Evolutionary conservation across 2,329 filamentous ascomycete species (phyloP).

Genomic region (Hysterium pulicare): DNA sequence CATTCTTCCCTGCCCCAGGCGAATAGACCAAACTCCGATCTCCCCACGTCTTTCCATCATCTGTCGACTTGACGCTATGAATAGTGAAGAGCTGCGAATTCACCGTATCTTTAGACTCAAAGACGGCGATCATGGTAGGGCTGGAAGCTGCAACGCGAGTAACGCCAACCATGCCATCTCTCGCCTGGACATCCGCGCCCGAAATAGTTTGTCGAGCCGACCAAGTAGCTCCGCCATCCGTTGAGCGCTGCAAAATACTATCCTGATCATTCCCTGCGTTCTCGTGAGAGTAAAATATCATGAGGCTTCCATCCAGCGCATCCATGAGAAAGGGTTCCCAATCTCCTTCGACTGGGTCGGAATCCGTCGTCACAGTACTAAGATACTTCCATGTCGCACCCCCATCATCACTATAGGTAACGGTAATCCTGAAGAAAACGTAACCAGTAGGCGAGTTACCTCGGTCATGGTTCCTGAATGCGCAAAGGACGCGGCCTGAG

Average conservation of each 20-base stretch:
- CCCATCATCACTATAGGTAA: conserved; percentile 43
- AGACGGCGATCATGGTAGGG: conserved; percentile 39
- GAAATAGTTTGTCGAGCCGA: conserved; percentile 32
- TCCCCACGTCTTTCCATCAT: conserved; percentile 45
- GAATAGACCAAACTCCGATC: conserved; percentile 38
- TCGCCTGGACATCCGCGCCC: conserved; percentile 29
- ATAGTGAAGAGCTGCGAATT: conserved; percentile 33
- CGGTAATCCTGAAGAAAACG: conserved; percentile 40
- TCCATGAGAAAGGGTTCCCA: conserved; percentile 49
- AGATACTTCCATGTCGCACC: conserved; percentile 39
- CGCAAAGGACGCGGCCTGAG: conserved; percentile 28
- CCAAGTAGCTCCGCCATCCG: conserved; percentile 42
- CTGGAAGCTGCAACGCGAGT: conserved; percentile 27
- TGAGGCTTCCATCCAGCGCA: conserved; percentile 37
- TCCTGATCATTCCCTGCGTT: conserved; percentile 42
- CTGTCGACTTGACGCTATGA: conserved; percentile 35
- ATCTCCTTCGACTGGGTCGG: conserved; percentile 32
- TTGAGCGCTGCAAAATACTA: conserved; percentile 39
- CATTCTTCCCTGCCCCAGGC: conserved; percentile 27
- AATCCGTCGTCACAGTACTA: conserved; percentile 18
- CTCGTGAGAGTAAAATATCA: conserved; percentile 47
- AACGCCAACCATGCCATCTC: conserved; percentile 49
- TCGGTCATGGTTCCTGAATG: conserved; percentile 35
- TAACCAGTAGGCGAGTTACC: conserved; percentile 11
- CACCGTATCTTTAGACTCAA: conserved; percentile 36